phyloP scores from a whole-genome alignment of 2,329 filamentous ascomycete species.

The Atkinsonella hypoxylon region DNA sequence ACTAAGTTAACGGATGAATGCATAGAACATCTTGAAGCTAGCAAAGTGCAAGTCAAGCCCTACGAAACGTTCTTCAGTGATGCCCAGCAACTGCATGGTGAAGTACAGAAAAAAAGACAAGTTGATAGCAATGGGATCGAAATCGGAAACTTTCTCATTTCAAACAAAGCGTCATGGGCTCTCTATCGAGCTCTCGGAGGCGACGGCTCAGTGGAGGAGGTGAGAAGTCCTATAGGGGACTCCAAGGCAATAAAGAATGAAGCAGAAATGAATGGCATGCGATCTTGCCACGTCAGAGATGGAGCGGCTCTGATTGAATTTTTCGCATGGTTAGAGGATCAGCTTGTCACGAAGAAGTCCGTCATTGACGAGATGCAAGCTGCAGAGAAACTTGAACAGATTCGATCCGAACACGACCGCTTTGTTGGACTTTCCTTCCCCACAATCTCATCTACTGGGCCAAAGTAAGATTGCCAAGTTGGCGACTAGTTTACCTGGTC shows the following conservation, averaged over 20 bases:
- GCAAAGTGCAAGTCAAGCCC: constrained; percentile 62
- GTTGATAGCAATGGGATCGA: constrained; percentile 16
- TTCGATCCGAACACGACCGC: constrained; percentile 54
- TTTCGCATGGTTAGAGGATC: constrained; percentile 93
- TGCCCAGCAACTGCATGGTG: constrained; percentile 44
- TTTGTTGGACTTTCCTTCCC: constrained; percentile 90
- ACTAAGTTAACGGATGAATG: constrained; percentile 62
- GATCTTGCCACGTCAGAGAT: constrained; percentile 84
- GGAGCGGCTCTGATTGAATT: constrained; percentile 84
- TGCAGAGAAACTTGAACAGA: constrained; percentile 78
- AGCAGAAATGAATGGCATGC: constrained; percentile 82
- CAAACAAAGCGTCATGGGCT: constrained; percentile 87
- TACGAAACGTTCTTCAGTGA: constrained; percentile 76
- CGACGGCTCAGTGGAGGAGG: constrained; percentile 72
- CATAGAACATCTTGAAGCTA: constrained; percentile 55
- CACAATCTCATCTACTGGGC: constrained; percentile 88
- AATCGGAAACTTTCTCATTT: constrained; percentile 65
- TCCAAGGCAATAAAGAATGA: constrained; percentile 93
- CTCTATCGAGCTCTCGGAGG: constrained; percentile 77
- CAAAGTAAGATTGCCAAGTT: constrained; percentile 38
- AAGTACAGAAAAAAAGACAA: constrained; percentile 27
- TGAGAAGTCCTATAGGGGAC: constrained; percentile 77
- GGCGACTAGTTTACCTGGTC: background rate
- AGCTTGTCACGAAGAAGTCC: constrained; percentile 61
- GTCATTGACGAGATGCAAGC: constrained; percentile 77